These are phyloP conservation scores for Naganishia randhawae DNA, from an alignment of 768 basidiomycete species.

Conservation along the genomic window DNA sequence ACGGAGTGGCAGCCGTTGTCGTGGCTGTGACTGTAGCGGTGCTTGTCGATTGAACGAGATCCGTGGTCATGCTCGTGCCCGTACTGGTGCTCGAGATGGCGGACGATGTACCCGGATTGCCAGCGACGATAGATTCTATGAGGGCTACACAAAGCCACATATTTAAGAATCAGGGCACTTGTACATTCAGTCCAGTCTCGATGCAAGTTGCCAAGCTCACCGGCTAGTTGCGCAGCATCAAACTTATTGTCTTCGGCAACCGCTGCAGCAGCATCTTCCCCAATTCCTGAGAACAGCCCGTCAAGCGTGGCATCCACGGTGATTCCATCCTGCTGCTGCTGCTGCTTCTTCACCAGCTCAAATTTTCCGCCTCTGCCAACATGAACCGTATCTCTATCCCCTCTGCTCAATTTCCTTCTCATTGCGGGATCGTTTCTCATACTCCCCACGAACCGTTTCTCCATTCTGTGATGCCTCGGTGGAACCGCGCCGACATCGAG, in stretches of 20 bases:
- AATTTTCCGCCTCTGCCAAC: constrained; percentile 8
- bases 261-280: not conserved
- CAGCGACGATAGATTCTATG: constrained; percentile 15
- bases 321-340: no score
- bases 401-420: not conserved
- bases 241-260: not conserved
- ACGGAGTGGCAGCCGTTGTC: not conserved
- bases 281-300: no score
- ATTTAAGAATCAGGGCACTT: not conserved
- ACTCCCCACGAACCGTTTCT: constrained; percentile 14
- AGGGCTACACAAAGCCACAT: not conserved
- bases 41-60: not conserved
- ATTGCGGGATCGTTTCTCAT: not conserved
- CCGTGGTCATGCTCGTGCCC: not conserved
- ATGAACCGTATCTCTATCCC: not conserved
- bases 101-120: not conserved
- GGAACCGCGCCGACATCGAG: not conserved
- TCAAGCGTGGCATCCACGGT: no score
- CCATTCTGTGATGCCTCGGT: constrained; percentile 3
- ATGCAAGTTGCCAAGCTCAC: not conserved
- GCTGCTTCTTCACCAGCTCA: constrained; percentile 16
- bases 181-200: not conserved
- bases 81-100: not conserved
- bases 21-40: not conserved
- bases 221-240: constrained; percentile 5